These are phyloP conservation scores for cucumber (Cucumis sativus) DNA, from an alignment of 306 rosid genomes.

Conservation along the genomic window DNA sequence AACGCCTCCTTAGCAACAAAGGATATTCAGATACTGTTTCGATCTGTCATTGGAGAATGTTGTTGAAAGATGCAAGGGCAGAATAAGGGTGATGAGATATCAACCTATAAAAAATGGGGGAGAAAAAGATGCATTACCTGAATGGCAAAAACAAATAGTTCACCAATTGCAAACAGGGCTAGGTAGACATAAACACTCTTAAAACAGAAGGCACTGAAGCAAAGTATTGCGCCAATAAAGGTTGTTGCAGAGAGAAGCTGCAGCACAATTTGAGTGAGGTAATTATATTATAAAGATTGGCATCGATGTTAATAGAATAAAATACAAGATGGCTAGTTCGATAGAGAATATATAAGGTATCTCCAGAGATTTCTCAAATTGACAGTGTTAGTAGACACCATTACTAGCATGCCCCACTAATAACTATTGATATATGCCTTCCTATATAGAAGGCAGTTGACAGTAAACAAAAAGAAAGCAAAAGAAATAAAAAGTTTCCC, in stretches of 20 bases:
- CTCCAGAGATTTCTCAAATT: neutral
- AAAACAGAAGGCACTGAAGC: slow-evolving; percentile 68
- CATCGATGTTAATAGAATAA: neutral
- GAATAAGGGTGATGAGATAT: neutral
- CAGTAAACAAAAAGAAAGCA: neutral
- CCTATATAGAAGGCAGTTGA: neutral
- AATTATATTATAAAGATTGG: neutral
- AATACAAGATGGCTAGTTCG: neutral
- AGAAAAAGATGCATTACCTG: slow-evolving; percentile 37
- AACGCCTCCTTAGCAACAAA: neutral
- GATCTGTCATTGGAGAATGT: neutral
- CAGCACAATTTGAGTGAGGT: slow-evolving; percentile 1
- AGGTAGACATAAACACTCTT: slow-evolving; percentile 50
- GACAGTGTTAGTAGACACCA: neutral
- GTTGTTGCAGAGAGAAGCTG: slow-evolving; percentile 87
- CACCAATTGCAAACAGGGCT: slow-evolving; percentile 63
- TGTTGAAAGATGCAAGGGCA: neutral
- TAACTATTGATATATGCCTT: neutral
- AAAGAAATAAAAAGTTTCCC: neutral
- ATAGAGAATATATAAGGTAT: neutral
- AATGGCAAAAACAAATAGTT: slow-evolving; percentile 67
- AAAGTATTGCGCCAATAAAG: slow-evolving; percentile 68
- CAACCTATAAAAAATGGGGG: neutral
- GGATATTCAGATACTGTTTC: neutral
- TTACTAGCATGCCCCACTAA: slow-evolving; percentile 1